Base-by-base conservation (phyloP, 2,329 filamentous ascomycete genomes). In the Botrytis byssoidea region DNA sequence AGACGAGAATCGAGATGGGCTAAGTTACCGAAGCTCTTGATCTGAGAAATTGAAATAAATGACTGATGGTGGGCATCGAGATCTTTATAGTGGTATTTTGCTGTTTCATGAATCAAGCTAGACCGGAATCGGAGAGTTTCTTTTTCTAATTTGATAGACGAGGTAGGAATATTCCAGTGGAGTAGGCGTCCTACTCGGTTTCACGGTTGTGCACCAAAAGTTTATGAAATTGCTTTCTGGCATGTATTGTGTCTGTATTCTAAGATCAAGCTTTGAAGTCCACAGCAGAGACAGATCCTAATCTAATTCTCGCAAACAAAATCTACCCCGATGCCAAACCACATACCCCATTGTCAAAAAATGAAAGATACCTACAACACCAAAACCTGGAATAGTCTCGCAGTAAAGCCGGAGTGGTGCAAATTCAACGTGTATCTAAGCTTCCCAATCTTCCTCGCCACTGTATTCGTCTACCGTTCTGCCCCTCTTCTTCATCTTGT, bases 131-230 rank as follows among this genome's bases (percentile, higher is more conserved):
- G 65, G 16, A 42, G 37, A 10, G 42, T 69, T 69, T 18, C 37
- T 69, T 44, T 42, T 57, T 5, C 22, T 16, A 18, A 55, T 3
- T 4, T 6, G 5, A 57, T 32, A 51, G 6, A 68, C 3, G 22
- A 40, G 25, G 18, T 1, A 18, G 20, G 29, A 29, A 29, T 55
- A 42, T 6, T 57, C 16, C 18, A 6, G 32, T 6, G 55, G 3
- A 3, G 18, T n/a, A 35, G 18, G 12, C 8, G 1, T 1, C 0
- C 10, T 9, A 25, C 40, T 40, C 0, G 9, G 29, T 25, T 42
- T 25, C 48, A 69, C 22, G 32, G 37, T 4, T 42, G 1, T 42
- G 48, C 48, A 57, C 10, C 3, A 25, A 32, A 9, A 6, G 9
- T 18, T 2, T 12, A 44, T 44, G 6, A 12, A 57, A n/a, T 22